phyloP scores from a whole-genome alignment of 2,329 filamentous ascomycete genomes.

The Trichophyton equinum region DNA sequence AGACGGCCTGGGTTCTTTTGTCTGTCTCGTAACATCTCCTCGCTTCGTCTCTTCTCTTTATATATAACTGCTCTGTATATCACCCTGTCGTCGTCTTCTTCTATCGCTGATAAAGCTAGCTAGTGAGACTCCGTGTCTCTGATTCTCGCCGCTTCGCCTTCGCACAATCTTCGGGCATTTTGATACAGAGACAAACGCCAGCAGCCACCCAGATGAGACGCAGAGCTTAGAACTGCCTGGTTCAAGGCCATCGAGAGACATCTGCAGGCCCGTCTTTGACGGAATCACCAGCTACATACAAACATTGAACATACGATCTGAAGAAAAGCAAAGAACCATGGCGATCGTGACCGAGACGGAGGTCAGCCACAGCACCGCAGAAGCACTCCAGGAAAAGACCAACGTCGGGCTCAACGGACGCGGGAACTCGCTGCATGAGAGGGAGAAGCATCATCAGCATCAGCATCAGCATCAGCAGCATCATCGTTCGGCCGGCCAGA shows the following conservation, averaged over 20 bases:
- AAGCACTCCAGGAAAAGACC: not conserved
- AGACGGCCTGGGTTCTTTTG: not conserved
- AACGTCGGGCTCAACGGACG: slow-evolving; percentile 3
- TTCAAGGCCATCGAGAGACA: not conserved
- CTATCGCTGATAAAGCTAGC: too few relatives aligned
- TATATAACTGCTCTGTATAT: too few relatives aligned
- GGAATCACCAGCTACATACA: not conserved
- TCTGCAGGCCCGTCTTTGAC: not conserved
- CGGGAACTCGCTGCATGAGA: not conserved
- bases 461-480: not conserved
- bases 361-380: not conserved
- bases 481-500: not conserved
- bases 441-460: slow-evolving; percentile 7
- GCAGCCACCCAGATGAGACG: not conserved
- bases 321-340: not conserved
- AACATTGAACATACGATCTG: not conserved
- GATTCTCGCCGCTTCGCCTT: not conserved
- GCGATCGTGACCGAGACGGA: not conserved
- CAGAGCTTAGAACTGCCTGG: not conserved
- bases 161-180: not conserved
- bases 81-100: too few relatives aligned
- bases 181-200: too few relatives aligned
- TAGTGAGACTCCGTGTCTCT: not conserved
- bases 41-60: not conserved
- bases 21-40: not conserved